Percentiles rank a stretch among this genome's conserved stretches.
phyloP scores from a whole-genome alignment of 371 early-diverging fungal species.

The Rhizopus arrhizus region DNA sequence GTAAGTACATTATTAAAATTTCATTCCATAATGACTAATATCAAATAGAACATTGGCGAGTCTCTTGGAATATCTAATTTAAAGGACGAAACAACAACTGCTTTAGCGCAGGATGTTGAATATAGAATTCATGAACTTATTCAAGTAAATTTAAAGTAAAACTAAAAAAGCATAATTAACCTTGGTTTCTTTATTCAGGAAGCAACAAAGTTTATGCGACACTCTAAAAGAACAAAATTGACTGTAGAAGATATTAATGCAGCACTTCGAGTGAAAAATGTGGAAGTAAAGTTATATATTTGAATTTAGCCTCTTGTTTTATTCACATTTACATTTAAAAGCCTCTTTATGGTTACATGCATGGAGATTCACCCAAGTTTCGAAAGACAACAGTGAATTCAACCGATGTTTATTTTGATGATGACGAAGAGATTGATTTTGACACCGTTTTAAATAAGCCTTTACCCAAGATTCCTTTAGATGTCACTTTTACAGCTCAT shows the following conservation, averaged over 20 bases:
- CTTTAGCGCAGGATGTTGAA: constrained; percentile 96
- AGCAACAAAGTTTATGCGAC: constrained; percentile 98
- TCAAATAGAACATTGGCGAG: constrained; percentile 79
- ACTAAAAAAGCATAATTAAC: background rate
- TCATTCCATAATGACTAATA: background rate
- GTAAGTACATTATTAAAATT: constrained; percentile 13
- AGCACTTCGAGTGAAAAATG: constrained; percentile 93
- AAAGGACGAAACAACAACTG: constrained; percentile 88
- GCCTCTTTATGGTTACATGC: constrained; percentile 96
- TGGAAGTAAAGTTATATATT: constrained; percentile 71
- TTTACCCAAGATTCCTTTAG: constrained; percentile 93
- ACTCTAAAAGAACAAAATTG: constrained; percentile 88
- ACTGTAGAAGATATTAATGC: constrained; percentile 93
- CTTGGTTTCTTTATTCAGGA: constrained; percentile 60
- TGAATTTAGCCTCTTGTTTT: background rate
- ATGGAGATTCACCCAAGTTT: constrained; percentile 78
- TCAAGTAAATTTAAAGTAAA: constrained; percentile 56
- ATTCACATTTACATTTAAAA: constrained; percentile 19
- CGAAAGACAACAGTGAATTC: constrained; percentile 64
- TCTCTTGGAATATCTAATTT: constrained; percentile 89
- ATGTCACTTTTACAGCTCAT: constrained; percentile 90
- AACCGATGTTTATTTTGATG: constrained; percentile 87
- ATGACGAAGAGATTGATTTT: constrained; percentile 97
- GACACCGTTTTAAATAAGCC: constrained; percentile 90
- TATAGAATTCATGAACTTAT: constrained; percentile 96